Conservation (phyloP, 1,284 basidiomycete genomes). For the Cryptococcus maquisensis region DNA sequence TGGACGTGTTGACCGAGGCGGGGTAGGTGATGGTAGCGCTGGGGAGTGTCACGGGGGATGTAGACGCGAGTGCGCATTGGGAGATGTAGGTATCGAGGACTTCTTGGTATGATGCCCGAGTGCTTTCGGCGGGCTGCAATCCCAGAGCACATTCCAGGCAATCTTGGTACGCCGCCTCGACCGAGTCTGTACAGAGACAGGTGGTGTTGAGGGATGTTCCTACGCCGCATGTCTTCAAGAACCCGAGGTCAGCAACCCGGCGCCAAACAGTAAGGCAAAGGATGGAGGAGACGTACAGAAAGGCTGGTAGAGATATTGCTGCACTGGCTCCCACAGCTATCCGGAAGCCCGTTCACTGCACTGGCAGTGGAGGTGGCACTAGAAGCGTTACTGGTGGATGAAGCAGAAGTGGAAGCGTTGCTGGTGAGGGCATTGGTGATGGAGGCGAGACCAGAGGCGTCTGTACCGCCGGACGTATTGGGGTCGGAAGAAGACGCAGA, state of each 20-base stretch:
- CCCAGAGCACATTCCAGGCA: conserved; percentile 15
- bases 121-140: neutral
- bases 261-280: neutral
- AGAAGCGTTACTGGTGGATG: neutral
- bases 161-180: conserved; percentile 5
- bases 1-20: neutral
- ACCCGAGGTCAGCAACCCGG: neutral
- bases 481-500: too few relatives aligned
- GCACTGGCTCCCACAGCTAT: neutral
- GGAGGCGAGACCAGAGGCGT: neutral
- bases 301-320: neutral
- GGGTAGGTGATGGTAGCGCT: conserved; percentile 16
- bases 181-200: conserved; percentile 11
- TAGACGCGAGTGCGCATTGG: conserved; percentile 11
- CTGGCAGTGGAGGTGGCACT: neutral
- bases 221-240: conserved; percentile 9
- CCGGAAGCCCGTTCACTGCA: neutral
- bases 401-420: neutral
- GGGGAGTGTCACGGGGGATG: conserved; percentile 11
- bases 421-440: neutral
- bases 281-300: neutral
- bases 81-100: conserved; percentile 13
- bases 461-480: too few relatives aligned
- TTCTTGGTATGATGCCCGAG: conserved; percentile 5
- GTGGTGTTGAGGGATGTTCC: conserved; percentile 6